Conservation (phyloP, 805 yeast genomes). For the Candida hispaniensis region DNA sequence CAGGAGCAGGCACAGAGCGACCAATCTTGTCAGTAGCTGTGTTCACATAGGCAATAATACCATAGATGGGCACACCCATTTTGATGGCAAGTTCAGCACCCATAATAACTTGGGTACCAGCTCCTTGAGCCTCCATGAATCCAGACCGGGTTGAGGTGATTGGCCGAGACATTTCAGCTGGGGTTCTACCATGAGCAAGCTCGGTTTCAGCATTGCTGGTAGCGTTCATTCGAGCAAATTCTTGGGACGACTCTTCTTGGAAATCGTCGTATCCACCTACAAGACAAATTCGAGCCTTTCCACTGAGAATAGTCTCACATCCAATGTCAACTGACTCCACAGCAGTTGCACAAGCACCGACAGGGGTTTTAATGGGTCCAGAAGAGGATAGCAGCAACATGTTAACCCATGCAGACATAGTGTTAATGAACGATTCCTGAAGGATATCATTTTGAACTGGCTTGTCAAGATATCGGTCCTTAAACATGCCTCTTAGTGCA, state of each 20-base stretch:
- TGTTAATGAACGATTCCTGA: conserved; percentile 97
- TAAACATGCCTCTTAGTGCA: conserved; percentile 96
- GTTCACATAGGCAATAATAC: conserved; percentile 85
- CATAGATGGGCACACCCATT: conserved; percentile 99
- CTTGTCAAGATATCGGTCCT: conserved; percentile 80
- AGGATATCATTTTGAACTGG: conserved; percentile 96
- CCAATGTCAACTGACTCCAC: conserved; percentile 95
- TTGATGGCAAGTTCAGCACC: conserved; percentile 83
- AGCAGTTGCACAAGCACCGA: conserved; percentile 99
- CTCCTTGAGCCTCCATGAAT: conserved; percentile 99
- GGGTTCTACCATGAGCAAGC: conserved; percentile 91
- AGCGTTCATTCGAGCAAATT: conserved; percentile 98
- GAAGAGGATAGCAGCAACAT: conserved; percentile 94
- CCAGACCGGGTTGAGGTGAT: conserved; percentile 93
- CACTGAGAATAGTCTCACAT: conserved; percentile 82
- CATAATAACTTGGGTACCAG: conserved; percentile 97
- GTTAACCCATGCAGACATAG: conserved; percentile 99
- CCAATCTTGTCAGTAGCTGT: conserved; percentile 98
- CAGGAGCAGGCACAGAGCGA: conserved; percentile 99
- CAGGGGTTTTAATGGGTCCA: conserved; percentile 99
- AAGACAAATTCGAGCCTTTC: conserved; percentile 90
- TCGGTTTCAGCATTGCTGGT: conserved; percentile 86
- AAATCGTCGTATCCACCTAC: conserved; percentile 99
- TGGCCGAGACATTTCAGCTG: conserved; percentile 98
- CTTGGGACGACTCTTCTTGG: conserved; percentile 98